A percentile compares a stretch with the other conserved stretches of the same genome.
Evolutionary conservation across 306 rosid genomes (phyloP).

Genomic region (Hippophae tibetana): DNA sequence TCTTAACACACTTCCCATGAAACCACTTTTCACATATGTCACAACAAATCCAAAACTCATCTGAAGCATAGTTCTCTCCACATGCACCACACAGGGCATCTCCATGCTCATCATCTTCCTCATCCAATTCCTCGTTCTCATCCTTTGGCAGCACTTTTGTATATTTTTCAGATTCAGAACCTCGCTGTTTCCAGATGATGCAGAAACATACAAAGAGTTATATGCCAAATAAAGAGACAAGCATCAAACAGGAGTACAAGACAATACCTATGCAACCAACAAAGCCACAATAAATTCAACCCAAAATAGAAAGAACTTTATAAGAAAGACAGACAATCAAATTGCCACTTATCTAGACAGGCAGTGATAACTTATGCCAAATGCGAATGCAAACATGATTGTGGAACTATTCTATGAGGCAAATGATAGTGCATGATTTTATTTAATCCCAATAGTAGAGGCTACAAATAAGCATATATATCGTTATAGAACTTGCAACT

Average conservation of each 20-base stretch:
- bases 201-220: not conserved
- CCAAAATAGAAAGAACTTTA: too few relatives aligned
- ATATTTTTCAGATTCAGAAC: slow-evolving; percentile 29
- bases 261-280: too few relatives aligned
- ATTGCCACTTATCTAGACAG: too few relatives aligned
- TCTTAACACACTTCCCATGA: slow-evolving; percentile 60
- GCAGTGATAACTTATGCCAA: too few relatives aligned
- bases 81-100: slow-evolving; percentile 56
- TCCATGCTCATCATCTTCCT: slow-evolving; percentile 42
- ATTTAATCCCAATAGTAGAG: not conserved
- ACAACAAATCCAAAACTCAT: slow-evolving; percentile 63
- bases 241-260: not conserved
- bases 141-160: slow-evolving; percentile 33
- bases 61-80: slow-evolving; percentile 38
- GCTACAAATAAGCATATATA: not conserved
- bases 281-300: too few relatives aligned
- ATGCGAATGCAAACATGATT: too few relatives aligned
- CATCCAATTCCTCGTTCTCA: slow-evolving; percentile 41
- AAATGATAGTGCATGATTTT: too few relatives aligned
- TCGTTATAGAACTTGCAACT: not conserved
- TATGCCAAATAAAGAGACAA: slow-evolving; percentile 3
- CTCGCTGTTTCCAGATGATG: slow-evolving; percentile 29
- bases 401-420: too few relatives aligned
- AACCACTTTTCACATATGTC: slow-evolving; percentile 57
- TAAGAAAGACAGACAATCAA: too few relatives aligned